A percentile compares a stretch with the other conserved stretches of the same genome.
phyloP scores from a whole-genome alignment of 805 yeast species.

The Kodamaea leandrae region DNA sequence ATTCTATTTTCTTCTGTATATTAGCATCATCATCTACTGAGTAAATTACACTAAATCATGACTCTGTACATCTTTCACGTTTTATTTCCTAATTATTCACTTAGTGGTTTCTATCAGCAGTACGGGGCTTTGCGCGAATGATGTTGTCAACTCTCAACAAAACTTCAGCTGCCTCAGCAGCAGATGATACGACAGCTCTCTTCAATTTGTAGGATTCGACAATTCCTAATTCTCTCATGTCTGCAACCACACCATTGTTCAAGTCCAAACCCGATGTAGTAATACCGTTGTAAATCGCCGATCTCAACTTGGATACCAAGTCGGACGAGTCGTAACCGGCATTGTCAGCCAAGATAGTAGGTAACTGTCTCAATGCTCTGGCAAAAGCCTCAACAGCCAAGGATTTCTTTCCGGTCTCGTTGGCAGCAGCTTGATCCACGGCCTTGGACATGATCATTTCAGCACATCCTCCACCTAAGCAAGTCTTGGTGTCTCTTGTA shows the following conservation, averaged over 20 bases:
- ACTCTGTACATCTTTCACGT: neutral
- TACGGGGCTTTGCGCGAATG: slow-evolving; percentile 94
- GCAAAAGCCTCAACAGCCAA: slow-evolving; percentile 95
- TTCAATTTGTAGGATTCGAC: slow-evolving; percentile 92
- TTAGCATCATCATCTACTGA: no score
- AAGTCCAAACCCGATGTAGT: slow-evolving; percentile 89
- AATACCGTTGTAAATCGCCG: slow-evolving; percentile 89
- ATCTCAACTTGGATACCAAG: slow-evolving; percentile 82
- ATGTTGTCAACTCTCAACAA: slow-evolving; percentile 94
- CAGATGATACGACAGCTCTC: slow-evolving; percentile 89
- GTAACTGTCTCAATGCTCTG: slow-evolving; percentile 88
- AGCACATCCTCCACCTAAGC: slow-evolving; percentile 92
- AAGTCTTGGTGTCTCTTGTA: slow-evolving; percentile 86
- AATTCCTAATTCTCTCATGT: slow-evolving; percentile 90
- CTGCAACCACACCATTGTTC: slow-evolving; percentile 79
- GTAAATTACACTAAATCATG: neutral
- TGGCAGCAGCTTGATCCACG: slow-evolving; percentile 88
- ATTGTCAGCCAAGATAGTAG: slow-evolving; percentile 93
- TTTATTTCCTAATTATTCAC: neutral
- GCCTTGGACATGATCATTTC: slow-evolving; percentile 93
- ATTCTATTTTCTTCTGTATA: no score
- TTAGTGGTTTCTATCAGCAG: slow-evolving; percentile 76
- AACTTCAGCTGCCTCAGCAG: slow-evolving; percentile 98
- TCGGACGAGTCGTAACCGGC: slow-evolving; percentile 97
- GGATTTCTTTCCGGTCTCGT: slow-evolving; percentile 88